These are phyloP conservation scores for Aphanomyces cochlioides DNA, from an alignment of 352 stramenopile species.

Conservation along the genomic window DNA sequence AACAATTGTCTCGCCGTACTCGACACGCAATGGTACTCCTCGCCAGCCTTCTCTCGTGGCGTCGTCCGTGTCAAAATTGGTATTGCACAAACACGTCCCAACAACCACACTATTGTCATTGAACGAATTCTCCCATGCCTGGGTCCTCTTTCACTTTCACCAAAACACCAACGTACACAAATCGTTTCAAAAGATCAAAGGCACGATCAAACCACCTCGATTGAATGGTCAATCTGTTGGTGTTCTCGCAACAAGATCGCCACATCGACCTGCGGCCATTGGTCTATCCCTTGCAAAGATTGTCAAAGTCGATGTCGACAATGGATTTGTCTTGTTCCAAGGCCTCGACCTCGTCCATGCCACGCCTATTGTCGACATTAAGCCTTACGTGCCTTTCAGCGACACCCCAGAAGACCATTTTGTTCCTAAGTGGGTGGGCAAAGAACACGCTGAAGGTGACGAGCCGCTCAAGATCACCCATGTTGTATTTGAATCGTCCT, in stretches of 20 bases:
- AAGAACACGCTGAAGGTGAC: slow-evolving; percentile 27
- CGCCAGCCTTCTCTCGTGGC: slow-evolving; percentile 74
- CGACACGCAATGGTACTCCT: slow-evolving; percentile 50
- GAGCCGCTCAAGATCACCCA: slow-evolving; percentile 23
- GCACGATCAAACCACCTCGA: slow-evolving; percentile 45
- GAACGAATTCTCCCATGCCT: slow-evolving; percentile 85
- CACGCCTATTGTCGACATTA: slow-evolving; percentile 97
- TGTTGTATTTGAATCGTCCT: slow-evolving; percentile 5
- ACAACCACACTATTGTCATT: slow-evolving; percentile 70
- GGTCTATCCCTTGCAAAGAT: slow-evolving; percentile 90
- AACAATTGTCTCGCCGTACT: slow-evolving; percentile 23
- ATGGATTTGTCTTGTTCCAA: slow-evolving; percentile 40
- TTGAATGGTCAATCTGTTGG: slow-evolving; percentile 53
- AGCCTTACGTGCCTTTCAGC: slow-evolving; percentile 90
- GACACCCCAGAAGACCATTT: slow-evolving; percentile 10
- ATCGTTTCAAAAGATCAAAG: slow-evolving; percentile 28
- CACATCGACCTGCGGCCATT: slow-evolving; percentile 95
- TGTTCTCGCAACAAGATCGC: slow-evolving; percentile 95
- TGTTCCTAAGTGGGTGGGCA: slow-evolving; percentile 16
- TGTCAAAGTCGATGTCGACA: slow-evolving; percentile 54
- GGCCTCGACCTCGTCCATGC: slow-evolving; percentile 94
- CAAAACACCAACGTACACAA: slow-evolving; percentile 89
- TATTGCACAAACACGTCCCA: slow-evolving; percentile 71
- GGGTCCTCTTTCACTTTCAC: slow-evolving; percentile 90
- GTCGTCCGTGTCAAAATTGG: slow-evolving; percentile 59